Percentiles rank a stretch among this genome's conserved stretches.
phyloP scores from a whole-genome alignment of 2,329 filamentous ascomycete genomes.

The Truncatella angustata region DNA sequence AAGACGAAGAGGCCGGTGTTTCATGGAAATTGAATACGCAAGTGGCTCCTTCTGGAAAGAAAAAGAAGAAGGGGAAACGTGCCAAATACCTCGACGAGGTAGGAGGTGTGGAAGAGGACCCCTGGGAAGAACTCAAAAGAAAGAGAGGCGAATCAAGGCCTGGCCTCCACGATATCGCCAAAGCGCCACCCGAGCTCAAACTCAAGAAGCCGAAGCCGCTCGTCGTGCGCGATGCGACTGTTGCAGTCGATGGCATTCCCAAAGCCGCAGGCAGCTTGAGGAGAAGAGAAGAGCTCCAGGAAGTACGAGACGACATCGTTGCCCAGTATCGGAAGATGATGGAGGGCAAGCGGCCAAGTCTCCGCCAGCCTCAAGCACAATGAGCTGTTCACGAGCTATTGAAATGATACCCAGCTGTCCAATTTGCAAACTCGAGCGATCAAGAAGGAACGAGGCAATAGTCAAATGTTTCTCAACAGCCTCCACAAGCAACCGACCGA shows the following conservation, averaged over 20 bases:
- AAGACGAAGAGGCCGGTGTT: slow-evolving; percentile 53
- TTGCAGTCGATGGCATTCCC: slow-evolving; percentile 68
- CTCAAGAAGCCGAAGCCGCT: slow-evolving; percentile 63
- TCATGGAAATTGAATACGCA: slow-evolving; percentile 46
- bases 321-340: slow-evolving; percentile 72
- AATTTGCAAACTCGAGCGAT: no score
- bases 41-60: slow-evolving; percentile 39
- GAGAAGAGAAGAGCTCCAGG: slow-evolving; percentile 70
- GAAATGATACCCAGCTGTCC: neutral
- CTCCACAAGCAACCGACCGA: no score
- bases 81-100: slow-evolving; percentile 38
- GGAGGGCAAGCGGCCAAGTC: slow-evolving; percentile 39
- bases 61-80: slow-evolving; percentile 42
- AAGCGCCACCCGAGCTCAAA: slow-evolving; percentile 73
- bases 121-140: slow-evolving; percentile 72
- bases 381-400: slow-evolving; percentile 11
- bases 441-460: no score
- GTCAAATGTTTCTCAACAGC: no score
- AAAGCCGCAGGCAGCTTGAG: slow-evolving; percentile 66
- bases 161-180: slow-evolving; percentile 59
- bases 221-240: slow-evolving; percentile 61
- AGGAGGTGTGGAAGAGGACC: slow-evolving; percentile 61
- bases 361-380: slow-evolving; percentile 11
- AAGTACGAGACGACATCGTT: slow-evolving; percentile 67
- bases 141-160: slow-evolving; percentile 57